phyloP scores from a whole-genome alignment of 1,284 basidiomycete species.

The Apiotrichum akiyoshidainum region DNA sequence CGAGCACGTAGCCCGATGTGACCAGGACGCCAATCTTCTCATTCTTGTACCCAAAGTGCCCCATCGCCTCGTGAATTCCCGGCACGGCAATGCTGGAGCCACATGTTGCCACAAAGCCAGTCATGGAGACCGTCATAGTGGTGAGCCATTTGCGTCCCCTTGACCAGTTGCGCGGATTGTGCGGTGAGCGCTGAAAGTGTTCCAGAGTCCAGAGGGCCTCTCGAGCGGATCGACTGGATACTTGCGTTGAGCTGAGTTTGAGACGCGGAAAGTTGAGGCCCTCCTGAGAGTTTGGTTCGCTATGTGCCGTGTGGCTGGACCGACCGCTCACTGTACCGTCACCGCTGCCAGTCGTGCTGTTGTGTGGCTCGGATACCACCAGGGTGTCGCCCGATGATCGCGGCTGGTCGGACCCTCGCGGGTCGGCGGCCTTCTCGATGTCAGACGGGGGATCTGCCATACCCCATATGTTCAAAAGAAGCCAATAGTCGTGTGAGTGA shows the following conservation, averaged over 20 bases:
- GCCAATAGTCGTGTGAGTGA: no score
- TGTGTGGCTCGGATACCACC: no score
- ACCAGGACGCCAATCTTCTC: slow-evolving; percentile 42
- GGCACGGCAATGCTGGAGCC: slow-evolving; percentile 46
- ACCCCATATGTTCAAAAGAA: background rate
- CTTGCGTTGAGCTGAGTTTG: slow-evolving; percentile 14
- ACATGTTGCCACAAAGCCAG: slow-evolving; percentile 46
- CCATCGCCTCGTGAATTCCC: slow-evolving; percentile 33
- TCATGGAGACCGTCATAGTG: slow-evolving; percentile 36
- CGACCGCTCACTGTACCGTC: no score
- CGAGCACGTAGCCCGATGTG: slow-evolving; percentile 43
- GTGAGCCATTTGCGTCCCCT: slow-evolving; percentile 31
- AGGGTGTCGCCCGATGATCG: background rate
- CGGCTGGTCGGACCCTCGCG: background rate
- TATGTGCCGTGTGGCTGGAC: no score
- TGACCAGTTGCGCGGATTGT: slow-evolving; percentile 44
- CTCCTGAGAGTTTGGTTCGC: no score
- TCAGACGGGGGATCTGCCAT: background rate
- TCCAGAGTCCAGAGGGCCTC: slow-evolving; percentile 29
- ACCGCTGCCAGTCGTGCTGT: no score
- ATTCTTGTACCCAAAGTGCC: slow-evolving; percentile 36
- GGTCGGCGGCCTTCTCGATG: background rate
- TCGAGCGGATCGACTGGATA: slow-evolving; percentile 26
- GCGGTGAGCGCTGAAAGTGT: slow-evolving; percentile 29
- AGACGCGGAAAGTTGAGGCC: slow-evolving; percentile 5